Base-by-base conservation (phyloP, 2,329 filamentous ascomycete genomes). In the Metarhizium album region DNA sequence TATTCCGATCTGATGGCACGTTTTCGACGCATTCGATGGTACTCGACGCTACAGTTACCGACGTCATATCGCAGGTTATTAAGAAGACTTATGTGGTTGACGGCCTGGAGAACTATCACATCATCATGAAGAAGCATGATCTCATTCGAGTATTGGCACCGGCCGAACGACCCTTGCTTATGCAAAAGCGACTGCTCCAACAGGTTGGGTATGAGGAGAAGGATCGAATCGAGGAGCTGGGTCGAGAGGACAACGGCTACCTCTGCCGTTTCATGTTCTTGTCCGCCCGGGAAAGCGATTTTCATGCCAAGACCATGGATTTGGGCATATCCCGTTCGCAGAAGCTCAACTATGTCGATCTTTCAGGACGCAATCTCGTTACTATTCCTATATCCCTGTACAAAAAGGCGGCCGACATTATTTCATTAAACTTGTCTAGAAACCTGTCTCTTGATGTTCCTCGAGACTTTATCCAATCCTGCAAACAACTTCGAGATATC, bases 171-270 rank as follows among this genome's bases (percentile, higher is more conserved):
- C 93, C 93, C 1, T 76, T 97, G 35, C 75, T 93, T 23, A 89
- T 98, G 62, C 93, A 98, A 66, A 97, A 96, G 69, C 79, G 84
- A 46, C 75, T 98, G 18, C 72, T 98, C 18, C 86, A 95, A 67
- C 90, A 96, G 68, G 86, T 91, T 49, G 93, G 93, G 9, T 98
- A 97, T 62, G 84, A 87, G 52, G 83, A 89, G 31, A 81, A 81
- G 51, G 93, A 98, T 66, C 83, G 82, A 38, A 82, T 98, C 45
- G 91, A 96, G 64, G 93, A 97, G 55, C 81, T 98, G 48, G 93
- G 93, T 27, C 83, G 93, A 52, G 93, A 98, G 67, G 93, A 98
- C 71, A 95, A 97, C 67, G 94, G 90, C 64, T 98, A 97, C 60
- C 78, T 98, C 13, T 95, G 90, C 64, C 87, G 93, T 5, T 97